These are phyloP conservation scores for Edaphochlamys debaryana DNA, from an alignment of 139 green algal species.

Conservation along the genomic window DNA sequence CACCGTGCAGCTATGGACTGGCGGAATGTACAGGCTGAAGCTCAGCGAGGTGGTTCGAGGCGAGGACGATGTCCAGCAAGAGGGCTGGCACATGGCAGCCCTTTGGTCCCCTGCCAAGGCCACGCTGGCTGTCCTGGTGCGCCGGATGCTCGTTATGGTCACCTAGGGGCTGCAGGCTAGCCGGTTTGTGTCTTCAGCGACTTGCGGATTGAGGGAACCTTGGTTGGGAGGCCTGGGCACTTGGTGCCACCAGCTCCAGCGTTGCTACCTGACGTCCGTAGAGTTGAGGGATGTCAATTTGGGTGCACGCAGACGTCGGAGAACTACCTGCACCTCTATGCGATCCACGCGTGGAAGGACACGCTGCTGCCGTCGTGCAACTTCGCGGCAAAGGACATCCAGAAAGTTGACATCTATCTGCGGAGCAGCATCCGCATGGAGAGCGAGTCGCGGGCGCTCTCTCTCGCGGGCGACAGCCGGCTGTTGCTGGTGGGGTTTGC, in stretches of 20 bases:
- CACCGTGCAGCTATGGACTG: slow-evolving; percentile 75
- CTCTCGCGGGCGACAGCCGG: slow-evolving; percentile 58
- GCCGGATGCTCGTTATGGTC: slow-evolving; percentile 12
- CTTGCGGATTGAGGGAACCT: too few relatives aligned
- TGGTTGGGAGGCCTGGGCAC: too few relatives aligned
- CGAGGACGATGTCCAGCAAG: slow-evolving; percentile 54
- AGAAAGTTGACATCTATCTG: slow-evolving; percentile 70
- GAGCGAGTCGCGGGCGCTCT: slow-evolving; percentile 14
- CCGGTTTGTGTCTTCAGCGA: too few relatives aligned
- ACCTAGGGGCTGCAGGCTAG: too few relatives aligned
- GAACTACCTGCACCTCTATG: slow-evolving; percentile 75
- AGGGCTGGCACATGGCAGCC: slow-evolving; percentile 68
- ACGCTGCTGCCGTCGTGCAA: slow-evolving; percentile 39
- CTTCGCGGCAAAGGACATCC: slow-evolving; percentile 30
- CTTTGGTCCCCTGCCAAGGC: slow-evolving; percentile 68
- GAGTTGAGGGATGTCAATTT: too few relatives aligned
- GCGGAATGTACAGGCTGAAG: slow-evolving; percentile 62
- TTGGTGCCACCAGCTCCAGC: too few relatives aligned
- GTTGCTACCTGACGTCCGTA: too few relatives aligned
- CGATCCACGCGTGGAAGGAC: slow-evolving; percentile 67
- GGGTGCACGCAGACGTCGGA: slow-evolving; percentile 65
- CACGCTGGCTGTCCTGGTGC: slow-evolving; percentile 74
- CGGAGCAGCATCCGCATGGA: slow-evolving; percentile 59
- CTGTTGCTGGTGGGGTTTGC: slow-evolving; percentile 66
- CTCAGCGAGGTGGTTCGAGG: slow-evolving; percentile 58